Base-by-base conservation (phyloP, 306 rosid genomes). In the Lotus japonicus region DNA sequence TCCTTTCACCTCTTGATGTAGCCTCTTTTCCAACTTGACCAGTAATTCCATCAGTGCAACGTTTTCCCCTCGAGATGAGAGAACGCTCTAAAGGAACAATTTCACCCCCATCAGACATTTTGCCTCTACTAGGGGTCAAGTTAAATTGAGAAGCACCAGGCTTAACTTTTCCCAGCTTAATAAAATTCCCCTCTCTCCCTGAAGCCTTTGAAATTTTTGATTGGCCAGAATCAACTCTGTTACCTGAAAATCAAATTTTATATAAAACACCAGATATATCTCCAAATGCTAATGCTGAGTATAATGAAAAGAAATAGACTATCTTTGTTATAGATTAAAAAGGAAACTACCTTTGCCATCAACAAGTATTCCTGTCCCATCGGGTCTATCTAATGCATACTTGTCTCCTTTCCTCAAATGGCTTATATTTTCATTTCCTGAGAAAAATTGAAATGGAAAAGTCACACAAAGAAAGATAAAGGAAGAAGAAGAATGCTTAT, bases 151-250 rank as follows among this genome's bases (percentile, higher is more conserved):
- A 57, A 79, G 69, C 78, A 51, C 78, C 91, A 11, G 88, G 57
- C 79, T 80, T 88, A 57, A 84, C 67, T 80, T 81, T 90, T 70
- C 96, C 97, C 67, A 87, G 72, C 81, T 89, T 90, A 53, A 87
- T 86, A 72, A 79, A 66, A 74, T 83, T 85, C 55, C 89, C 83
- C 77, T 92, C 98, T 75, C 87, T 84, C 36, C 79, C 91, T 1
- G 89, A 71, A 74, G 73, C 82, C 86, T 83, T 90, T 35, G 77
- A 68, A 59, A 79, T 55, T 81, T 81, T 85, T 55, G 76, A 79
- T 66, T 84, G 95, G 52, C 84, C 82, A 63, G 83, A 76, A 42
- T 77, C 84, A 46, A 76, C 82, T 70, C 58, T 72, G 55, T 68
- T 88, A 64, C 81, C 95, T 87, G 84, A 59, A 78, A 72, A 66